Percentiles rank a stretch among this genome's conserved stretches.
phyloP scores from a whole-genome alignment of 768 basidiomycete species.

The Trametes gibbosa region DNA sequence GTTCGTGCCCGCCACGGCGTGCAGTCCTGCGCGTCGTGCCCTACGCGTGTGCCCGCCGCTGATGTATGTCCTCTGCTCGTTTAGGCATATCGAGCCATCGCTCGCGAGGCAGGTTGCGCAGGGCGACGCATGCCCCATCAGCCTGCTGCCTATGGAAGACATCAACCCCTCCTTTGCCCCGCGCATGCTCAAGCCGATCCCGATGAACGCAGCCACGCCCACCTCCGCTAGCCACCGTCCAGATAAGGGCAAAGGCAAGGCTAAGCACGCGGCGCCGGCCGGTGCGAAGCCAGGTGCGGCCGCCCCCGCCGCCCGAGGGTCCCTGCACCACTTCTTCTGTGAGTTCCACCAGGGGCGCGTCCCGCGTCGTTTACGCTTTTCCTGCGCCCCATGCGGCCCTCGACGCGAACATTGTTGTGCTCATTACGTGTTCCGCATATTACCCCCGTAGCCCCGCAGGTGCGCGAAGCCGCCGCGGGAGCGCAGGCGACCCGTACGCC shows the following conservation, averaged over 20 bases:
- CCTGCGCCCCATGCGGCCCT: neutral
- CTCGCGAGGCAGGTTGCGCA: slow-evolving; percentile 65
- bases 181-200: slow-evolving; percentile 43
- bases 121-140: slow-evolving; percentile 72
- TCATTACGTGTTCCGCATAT: slow-evolving; percentile 18
- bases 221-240: slow-evolving; percentile 12
- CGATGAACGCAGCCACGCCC: slow-evolving; percentile 24
- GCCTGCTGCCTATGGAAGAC: slow-evolving; percentile 68
- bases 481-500: neutral
- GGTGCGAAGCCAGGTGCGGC: slow-evolving; percentile 23
- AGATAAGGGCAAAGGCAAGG: slow-evolving; percentile 34
- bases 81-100: slow-evolving; percentile 60
- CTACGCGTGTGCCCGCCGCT: slow-evolving; percentile 13
- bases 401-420: neutral
- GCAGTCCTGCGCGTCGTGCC: slow-evolving; percentile 6
- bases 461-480: slow-evolving; percentile 5
- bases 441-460: slow-evolving; percentile 18
- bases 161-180: slow-evolving; percentile 70
- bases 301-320: slow-evolving; percentile 22
- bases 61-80: slow-evolving; percentile 7
- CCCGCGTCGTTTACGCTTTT: slow-evolving; percentile 12
- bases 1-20: neutral
- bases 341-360: slow-evolving; percentile 26
- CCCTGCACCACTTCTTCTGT: slow-evolving; percentile 66
- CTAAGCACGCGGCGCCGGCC: slow-evolving; percentile 44